A percentile compares a stretch with the other conserved stretches of the same genome.
Conservation (phyloP, 2,329 filamentous ascomycete species). For the Rhytidhysteron rufulum region DNA sequence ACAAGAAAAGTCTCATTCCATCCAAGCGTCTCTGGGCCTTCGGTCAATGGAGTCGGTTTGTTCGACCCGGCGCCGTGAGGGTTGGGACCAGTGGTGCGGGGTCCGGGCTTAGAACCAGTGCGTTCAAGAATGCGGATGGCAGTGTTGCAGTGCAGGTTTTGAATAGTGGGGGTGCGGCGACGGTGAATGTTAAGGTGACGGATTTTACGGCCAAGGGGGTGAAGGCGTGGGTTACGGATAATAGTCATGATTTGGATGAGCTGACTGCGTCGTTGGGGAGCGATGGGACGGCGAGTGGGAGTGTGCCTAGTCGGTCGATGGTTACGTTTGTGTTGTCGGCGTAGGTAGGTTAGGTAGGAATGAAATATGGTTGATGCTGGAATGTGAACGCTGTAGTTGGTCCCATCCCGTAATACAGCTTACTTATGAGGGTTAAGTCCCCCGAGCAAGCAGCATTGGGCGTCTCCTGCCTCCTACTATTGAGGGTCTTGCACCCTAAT, state of each 20-base stretch:
- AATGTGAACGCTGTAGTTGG: too few relatives aligned
- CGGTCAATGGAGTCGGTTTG: slow-evolving; percentile 37
- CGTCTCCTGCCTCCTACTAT: too few relatives aligned
- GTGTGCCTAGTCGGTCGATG: slow-evolving; percentile 23
- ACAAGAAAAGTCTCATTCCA: slow-evolving; percentile 29
- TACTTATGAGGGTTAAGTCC: too few relatives aligned
- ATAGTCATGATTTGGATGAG: slow-evolving; percentile 22
- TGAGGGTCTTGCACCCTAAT: too few relatives aligned
- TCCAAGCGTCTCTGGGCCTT: slow-evolving; percentile 40
- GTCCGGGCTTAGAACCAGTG: slow-evolving; percentile 27
- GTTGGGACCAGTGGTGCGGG: slow-evolving; percentile 31
- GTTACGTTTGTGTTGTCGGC: slow-evolving; percentile 21
- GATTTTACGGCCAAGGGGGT: slow-evolving; percentile 23
- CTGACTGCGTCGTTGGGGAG: slow-evolving; percentile 7
- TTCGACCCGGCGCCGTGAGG: slow-evolving; percentile 36
- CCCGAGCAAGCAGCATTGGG: too few relatives aligned
- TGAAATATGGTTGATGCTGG: too few relatives aligned
- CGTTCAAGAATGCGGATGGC: slow-evolving; percentile 32
- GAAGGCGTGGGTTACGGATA: slow-evolving; percentile 38
- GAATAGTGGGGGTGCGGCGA: slow-evolving; percentile 20
- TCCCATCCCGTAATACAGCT: too few relatives aligned
- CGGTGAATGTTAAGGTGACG: slow-evolving; percentile 22
- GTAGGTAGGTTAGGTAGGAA: too few relatives aligned
- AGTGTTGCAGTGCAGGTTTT: slow-evolving; percentile 34
- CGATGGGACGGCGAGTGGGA: slow-evolving; percentile 19